Evolutionary conservation across 305 asterid genomes (phyloP), one percentile per base, ranked within the genome.

Genomic region (Ruellia speciosa): DNA sequence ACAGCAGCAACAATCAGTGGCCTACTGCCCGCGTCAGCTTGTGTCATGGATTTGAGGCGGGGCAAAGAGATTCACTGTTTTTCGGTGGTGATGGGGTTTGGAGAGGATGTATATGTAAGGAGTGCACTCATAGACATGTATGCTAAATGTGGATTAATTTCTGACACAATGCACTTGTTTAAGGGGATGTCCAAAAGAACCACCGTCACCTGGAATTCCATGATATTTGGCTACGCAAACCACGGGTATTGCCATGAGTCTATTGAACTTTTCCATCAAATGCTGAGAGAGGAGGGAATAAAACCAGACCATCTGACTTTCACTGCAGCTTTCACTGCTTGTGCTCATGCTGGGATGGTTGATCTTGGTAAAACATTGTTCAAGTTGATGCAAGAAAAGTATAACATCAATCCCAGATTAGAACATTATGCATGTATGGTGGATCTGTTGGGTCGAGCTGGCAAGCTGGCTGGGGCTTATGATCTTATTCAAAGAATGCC

Each of bases 381-480:
- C 70, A 50, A 50, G 14, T 8, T 70, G 69, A 87, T 87, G 92
- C 79, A 77, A 74, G 77, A 77, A 45, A 74, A 71, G 43, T 75
- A 72, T 40, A 66, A 49, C 6, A 82, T 87, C 40, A 54, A 59
- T 37, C 89, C 92, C 37, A 80, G 94, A 70, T 43, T 72, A 35
- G 96, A 87, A 79, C 96, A 87, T 66, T 87, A 80, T 28, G 96
- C 94, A 6, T 84, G 88, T 45, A 60, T 82, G 81, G 92, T 84
- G 41, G 84, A 82, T 79, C 70, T 87, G 45, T 54, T 87, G 61
- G 96, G 96, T 49, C 70, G 76, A 72, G 87, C 80, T 13, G 92
- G 92, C 57, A 77, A 78, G 76, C 55, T 84, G 11, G 49, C 5
- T 0, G 78, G 74, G 77, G 96, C 96, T 14, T 79, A 82, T 66